Base-by-base conservation (phyloP, 2,329 filamentous ascomycete genomes). In the Zasmidium citrigriseum region DNA sequence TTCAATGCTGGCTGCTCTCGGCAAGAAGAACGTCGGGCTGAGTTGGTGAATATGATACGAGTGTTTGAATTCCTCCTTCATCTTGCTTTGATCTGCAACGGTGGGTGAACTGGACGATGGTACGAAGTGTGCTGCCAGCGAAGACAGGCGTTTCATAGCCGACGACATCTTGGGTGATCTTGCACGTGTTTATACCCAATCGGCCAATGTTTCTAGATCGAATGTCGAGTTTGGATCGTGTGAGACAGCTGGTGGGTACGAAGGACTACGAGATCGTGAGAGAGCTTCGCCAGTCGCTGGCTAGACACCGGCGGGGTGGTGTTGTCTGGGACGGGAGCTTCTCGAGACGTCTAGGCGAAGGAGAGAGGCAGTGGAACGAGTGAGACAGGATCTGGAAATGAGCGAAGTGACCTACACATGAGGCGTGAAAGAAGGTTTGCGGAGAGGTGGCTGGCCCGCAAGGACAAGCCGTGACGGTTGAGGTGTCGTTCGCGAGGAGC, bases 1-100 rank as follows among this genome's bases (percentile, higher is more conserved):
- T 76, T 98, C 93, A 69, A 98, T 95, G 46, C 85, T 82, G 9
- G 93, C 93, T 20, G 93, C 92, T 52, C 93, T 87, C 64, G 91
- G 89, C 18, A 96, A 79, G 74, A 97, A 97, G 74, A 87, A 88
- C 1, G 93, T 96, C 0, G 93, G 93, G 1, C 91, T 93, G 23
- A 98, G 84, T n/a, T 88, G 86, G 75, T 93, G 90, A 68, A 89
- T 83, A 73, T 91, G 86, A 69, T 79, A 79, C 55, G 69, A 74
- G 63, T 79, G 80, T 60, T 74, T 68, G 63, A 60, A 64, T 44
- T 63, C 64, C n/a, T 68, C 66, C 21, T 55, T 49, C 46, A 58
- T 60, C 9, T 64, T 56, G 51, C 57, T 64, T 38, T 62, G 64
- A 44, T 66, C 64, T 54, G 64, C 61, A 52, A 55, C 59, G 25